A percentile compares a stretch with the other conserved stretches of the same genome.
Conservation (phyloP, 257 asterid species). For the Solanum peruvianum region DNA sequence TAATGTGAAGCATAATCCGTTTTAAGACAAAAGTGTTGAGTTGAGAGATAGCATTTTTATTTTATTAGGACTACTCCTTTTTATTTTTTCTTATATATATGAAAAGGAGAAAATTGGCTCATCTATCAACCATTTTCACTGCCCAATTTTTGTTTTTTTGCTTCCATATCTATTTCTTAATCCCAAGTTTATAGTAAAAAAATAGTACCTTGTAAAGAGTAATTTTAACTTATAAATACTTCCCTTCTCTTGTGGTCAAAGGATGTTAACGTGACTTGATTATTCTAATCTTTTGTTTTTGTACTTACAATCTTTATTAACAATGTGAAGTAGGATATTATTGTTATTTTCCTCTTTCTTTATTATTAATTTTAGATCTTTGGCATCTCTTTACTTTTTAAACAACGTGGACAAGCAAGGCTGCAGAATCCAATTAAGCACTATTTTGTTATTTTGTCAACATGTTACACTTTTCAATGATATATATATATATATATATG, state of each 20-base stretch:
- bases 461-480: background rate
- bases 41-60: background rate
- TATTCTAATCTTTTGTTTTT: background rate
- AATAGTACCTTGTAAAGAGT: background rate
- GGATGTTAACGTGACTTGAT: background rate
- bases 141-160: background rate
- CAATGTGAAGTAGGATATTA: background rate
- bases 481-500: background rate
- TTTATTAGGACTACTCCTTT: background rate
- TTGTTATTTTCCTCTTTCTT: background rate
- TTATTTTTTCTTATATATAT: background rate
- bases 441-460: background rate
- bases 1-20: background rate
- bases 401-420: background rate
- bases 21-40: background rate
- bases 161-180: background rate
- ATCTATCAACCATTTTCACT: conserved; percentile 2
- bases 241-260: background rate
- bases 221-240: background rate
- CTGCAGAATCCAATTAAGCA: background rate
- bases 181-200: background rate
- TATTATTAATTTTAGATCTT: background rate
- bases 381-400: background rate
- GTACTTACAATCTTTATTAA: background rate
- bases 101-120: conserved; percentile 2